phyloP scores from a whole-genome alignment of 2,329 filamentous ascomycete genomes.

The Aspergillus sp. region DNA sequence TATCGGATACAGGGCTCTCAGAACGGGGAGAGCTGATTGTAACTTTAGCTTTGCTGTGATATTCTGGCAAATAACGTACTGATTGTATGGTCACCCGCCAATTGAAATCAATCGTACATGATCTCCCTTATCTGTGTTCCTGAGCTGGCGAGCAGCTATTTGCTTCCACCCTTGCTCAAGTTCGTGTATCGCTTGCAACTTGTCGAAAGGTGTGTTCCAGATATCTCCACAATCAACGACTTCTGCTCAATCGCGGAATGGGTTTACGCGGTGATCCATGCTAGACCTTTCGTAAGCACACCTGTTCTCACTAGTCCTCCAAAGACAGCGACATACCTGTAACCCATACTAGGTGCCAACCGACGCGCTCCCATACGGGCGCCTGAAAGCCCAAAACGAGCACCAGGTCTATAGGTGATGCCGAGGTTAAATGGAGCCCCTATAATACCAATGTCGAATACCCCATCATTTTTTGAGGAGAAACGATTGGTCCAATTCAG shows the following conservation, averaged over 20 bases:
- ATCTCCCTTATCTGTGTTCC: neutral
- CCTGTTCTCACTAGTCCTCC: no score
- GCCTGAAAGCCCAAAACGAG: neutral
- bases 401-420: neutral
- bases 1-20: slow-evolving; percentile 17
- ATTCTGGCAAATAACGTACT: slow-evolving; percentile 5
- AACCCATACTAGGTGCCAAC: neutral
- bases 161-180: neutral
- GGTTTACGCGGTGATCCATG: neutral
- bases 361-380: neutral
- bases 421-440: neutral
- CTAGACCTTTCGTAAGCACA: neutral
- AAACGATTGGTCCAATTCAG: neutral
- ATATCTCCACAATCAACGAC: neutral
- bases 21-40: slow-evolving; percentile 18
- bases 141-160: neutral
- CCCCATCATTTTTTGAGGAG: neutral
- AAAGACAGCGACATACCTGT: neutral
- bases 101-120: neutral
- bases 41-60: slow-evolving; percentile 21
- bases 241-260: neutral
- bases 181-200: neutral
- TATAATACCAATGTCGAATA: neutral
- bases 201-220: neutral
- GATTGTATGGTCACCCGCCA: neutral